A percentile compares a stretch with the other conserved stretches of the same genome.
These are phyloP conservation scores for Botrytis fabae DNA, from an alignment of 2,329 filamentous ascomycete genomes.

Conservation along the genomic window DNA sequence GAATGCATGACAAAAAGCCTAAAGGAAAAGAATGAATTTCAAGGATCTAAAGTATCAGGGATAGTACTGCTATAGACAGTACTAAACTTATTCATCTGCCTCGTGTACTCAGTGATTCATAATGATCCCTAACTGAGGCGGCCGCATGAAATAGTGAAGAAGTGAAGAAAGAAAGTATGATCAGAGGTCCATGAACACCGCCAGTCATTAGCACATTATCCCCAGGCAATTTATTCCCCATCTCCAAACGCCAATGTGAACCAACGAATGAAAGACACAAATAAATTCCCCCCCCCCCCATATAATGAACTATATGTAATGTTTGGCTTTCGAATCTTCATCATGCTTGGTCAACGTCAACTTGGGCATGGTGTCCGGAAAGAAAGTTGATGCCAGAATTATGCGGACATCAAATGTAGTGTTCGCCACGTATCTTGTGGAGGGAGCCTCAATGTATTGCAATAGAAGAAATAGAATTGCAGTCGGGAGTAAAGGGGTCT, in stretches of 20 bases:
- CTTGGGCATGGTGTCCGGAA: background rate
- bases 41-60: background rate
- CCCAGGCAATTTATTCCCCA: constrained; percentile 16
- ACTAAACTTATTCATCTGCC: background rate
- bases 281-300: constrained; percentile 19
- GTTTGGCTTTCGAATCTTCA: background rate
- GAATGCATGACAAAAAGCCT: background rate
- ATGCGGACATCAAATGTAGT: background rate
- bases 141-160: background rate
- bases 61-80: background rate
- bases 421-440: background rate
- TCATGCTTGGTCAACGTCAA: background rate
- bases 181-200: constrained; percentile 6
- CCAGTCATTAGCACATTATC: constrained; percentile 5
- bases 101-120: background rate
- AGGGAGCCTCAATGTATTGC: background rate
- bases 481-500: background rate
- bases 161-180: background rate
- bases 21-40: background rate
- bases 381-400: background rate
- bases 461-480: background rate
- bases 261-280: constrained; percentile 18
- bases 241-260: constrained; percentile 22
- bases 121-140: background rate
- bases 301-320: constrained; percentile 20